These are phyloP conservation scores for Phyllosticta ampelicida DNA, from an alignment of 2,329 filamentous ascomycete genomes.

Conservation along the genomic window DNA sequence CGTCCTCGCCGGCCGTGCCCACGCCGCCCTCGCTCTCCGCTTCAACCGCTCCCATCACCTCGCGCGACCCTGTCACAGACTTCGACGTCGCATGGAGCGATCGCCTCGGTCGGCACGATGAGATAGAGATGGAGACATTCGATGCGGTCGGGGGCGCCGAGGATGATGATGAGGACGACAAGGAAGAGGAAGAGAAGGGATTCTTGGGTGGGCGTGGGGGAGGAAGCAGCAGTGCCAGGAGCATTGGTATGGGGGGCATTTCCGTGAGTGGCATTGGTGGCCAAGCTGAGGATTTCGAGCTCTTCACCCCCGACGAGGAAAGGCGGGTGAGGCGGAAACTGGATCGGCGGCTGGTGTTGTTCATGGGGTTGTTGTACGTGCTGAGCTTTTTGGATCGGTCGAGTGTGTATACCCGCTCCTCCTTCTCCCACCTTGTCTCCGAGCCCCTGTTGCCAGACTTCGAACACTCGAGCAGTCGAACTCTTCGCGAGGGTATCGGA, in stretches of 20 bases:
- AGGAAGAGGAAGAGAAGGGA: constrained; percentile 2
- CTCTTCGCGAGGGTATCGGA: too few relatives aligned
- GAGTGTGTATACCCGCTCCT: constrained; percentile 40
- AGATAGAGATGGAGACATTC: not conserved
- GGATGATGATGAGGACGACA: constrained; percentile 19
- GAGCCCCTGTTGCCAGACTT: too few relatives aligned
- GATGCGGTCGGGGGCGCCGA: not conserved
- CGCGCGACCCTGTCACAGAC: not conserved
- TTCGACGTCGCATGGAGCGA: constrained; percentile 3
- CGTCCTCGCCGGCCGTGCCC: not conserved
- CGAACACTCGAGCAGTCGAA: too few relatives aligned
- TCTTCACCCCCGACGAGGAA: constrained; percentile 62
- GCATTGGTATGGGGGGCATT: not conserved
- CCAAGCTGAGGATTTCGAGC: constrained; percentile 34
- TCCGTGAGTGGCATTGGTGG: not conserved
- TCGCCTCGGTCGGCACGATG: not conserved
- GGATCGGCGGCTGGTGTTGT: constrained; percentile 65
- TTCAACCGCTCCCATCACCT: not conserved
- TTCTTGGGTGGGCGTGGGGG: constrained; percentile 1
- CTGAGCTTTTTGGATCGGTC: constrained; percentile 78
- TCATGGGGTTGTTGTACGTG: constrained; percentile 74
- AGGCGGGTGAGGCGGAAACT: constrained; percentile 59
- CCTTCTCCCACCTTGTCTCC: constrained; percentile 2
- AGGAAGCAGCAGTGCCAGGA: not conserved
- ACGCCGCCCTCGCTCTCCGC: not conserved